Evolutionary conservation across 495 filamentous ascomycete genomes (phyloP), one percentile per base, ranked within the genome.

Genomic region (Penicillium goetzii): DNA sequence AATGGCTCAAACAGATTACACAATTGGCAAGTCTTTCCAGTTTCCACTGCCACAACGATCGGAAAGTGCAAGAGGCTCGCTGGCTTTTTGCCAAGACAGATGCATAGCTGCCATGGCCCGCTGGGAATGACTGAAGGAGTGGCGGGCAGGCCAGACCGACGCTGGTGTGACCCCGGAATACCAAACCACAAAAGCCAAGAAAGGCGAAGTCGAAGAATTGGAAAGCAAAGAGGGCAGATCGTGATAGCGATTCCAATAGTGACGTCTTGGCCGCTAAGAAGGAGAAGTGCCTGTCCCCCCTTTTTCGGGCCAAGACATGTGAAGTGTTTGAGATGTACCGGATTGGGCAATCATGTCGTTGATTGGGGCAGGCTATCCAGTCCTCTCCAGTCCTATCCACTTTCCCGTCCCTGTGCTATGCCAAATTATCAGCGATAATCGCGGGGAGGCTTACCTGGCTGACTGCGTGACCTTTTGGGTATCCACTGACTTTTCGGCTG

Each of bases 281-380:
- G 32, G 32, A 55, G 52, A 11, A 14, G 33, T 25, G 32, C 25
- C 55, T 49, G 17, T 41, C 25, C 50, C 40, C 60, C 60, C 56
- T 67, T 67, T 65, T 61, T 61, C 34, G 43, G 56, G 68, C 66
- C 68, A 71, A 73, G 68, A 71, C 65, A 69, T 68, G 65, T 69
- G 61, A 69, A 57, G 55, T 70, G 62, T 68, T 70, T 63, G 45
- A 41, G 58, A 68, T 61, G 55, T 26, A 26, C 52, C 52, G 21
- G 30, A 38, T 38, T 55, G 32, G 52, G 52, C 52, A 38, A 55
- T 55, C 52, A 5, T 21, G 11, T 34, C 30, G 33, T 7, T 55
- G 32, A 55, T 55, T 55, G 52, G 52, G 52, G 25, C 47, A 30
- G 47, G 4, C 14, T 51, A 51, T 51, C 25, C 47, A 50, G 47